phyloP scores from a whole-genome alignment of 2,329 filamentous ascomycete species.

The Paradendryphiella salina region DNA sequence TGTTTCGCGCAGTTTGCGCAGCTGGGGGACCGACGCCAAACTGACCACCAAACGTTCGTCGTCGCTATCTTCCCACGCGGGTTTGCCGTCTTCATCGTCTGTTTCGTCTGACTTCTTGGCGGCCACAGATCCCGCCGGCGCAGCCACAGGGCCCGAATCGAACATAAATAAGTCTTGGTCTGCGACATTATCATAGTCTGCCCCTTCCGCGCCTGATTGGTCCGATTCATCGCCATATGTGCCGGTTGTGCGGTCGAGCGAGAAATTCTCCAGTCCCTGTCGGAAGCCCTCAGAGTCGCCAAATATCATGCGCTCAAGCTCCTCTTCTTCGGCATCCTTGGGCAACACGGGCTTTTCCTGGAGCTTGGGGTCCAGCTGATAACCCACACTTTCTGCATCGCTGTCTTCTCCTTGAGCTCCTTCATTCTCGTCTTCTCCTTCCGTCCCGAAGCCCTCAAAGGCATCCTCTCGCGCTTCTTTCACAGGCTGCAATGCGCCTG shows the following conservation, averaged over 20 bases:
- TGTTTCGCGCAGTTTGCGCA: constrained; percentile 80
- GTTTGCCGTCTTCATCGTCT: constrained; percentile 49
- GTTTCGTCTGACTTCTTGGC: constrained; percentile 48
- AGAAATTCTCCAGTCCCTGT: constrained; percentile 67
- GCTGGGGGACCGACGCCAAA: constrained; percentile 70
- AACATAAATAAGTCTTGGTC: constrained; percentile 87
- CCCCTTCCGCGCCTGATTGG: constrained; percentile 53
- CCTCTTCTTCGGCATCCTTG: constrained; percentile 81
- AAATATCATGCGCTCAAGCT: constrained; percentile 85
- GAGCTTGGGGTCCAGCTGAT: constrained; percentile 27
- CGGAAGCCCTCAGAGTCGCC: constrained; percentile 84
- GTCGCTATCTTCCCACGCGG: constrained; percentile 93
- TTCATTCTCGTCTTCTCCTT: constrained; percentile 11
- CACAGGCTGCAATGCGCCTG: constrained; percentile 27
- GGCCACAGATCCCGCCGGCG: constrained; percentile 47
- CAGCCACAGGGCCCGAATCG: constrained; percentile 63
- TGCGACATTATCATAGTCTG: constrained; percentile 64
- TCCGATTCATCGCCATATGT: constrained; percentile 39
- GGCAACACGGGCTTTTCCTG: constrained; percentile 49
- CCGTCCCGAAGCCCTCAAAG: constrained; percentile 34
- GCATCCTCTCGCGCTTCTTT: constrained; percentile 24
- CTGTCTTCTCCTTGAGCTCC: constrained; percentile 16
- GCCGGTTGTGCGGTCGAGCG: constrained; percentile 47
- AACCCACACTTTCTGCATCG: constrained; percentile 27
- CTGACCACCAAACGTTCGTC: constrained; percentile 87